Conservation (phyloP, 345 rosid species). For the Rhodomyrtus tomentosa region DNA sequence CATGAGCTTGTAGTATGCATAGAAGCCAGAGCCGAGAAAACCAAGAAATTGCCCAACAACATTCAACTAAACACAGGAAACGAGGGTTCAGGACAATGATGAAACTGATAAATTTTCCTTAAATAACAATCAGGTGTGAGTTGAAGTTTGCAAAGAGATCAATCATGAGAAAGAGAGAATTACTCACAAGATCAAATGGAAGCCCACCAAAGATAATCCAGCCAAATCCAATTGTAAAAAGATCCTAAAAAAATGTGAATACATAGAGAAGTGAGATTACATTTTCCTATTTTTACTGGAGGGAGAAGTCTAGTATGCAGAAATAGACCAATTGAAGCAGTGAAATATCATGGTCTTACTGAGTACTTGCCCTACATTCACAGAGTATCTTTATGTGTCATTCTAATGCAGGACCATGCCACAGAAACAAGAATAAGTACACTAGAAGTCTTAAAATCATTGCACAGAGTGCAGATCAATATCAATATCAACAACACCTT, state of each 20-base stretch:
- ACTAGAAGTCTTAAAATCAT: not conserved
- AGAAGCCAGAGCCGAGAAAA: constrained; percentile 81
- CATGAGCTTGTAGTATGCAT: constrained; percentile 73
- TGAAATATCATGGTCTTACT: not conserved
- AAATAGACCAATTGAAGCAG: not conserved
- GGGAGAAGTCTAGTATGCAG: not conserved
- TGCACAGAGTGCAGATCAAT: not conserved
- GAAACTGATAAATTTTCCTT: not conserved
- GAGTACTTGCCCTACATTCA: not conserved
- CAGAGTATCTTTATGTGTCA: not conserved
- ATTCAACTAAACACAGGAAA: constrained; percentile 56
- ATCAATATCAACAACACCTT: no score
- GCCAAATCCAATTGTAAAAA: constrained; percentile 85
- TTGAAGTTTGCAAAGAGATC: not conserved
- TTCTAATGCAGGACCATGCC: not conserved
- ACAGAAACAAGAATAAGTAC: not conserved
- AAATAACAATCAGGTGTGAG: not conserved
- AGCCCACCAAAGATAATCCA: constrained; percentile 93
- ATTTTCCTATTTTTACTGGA: not conserved
- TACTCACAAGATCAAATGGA: constrained; percentile 82
- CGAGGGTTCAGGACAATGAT: not conserved
- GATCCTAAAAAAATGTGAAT: constrained; percentile 41
- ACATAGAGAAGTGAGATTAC: not conserved
- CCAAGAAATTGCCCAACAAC: constrained; percentile 81
- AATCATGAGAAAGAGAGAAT: not conserved